Base-by-base conservation (phyloP, 345 rosid species). In the Corchorus capsularis region DNA sequence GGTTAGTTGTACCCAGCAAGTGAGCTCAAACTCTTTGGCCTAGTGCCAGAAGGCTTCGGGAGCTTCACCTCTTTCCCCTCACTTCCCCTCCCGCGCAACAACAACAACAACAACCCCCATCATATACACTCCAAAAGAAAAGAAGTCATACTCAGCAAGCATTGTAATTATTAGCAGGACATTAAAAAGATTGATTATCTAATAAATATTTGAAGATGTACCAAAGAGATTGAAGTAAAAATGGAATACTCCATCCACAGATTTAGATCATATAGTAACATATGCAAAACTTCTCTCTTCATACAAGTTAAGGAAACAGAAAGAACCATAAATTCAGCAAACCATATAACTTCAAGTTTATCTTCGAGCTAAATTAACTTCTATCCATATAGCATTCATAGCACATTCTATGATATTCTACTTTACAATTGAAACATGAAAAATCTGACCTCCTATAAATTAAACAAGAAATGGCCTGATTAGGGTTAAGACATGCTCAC, bases 401-500 rank as follows among this genome's bases (percentile, higher is more conserved):
- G 17, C 16, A 32, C 59, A 50, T 70, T 17, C 61, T 53, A 49
- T 17, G 47, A 46, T 60, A 45, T 50, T 35, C 63, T 53, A 14
- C 63, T 34, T 75, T 50, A n/a, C 52, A 8, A 61, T 20, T 9
- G 20, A 60, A 34, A 61, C 10, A 32, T 46, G 67, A 10, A 50
- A 45, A 67, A n/a, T n/a, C 49, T 10, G n/a, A 71, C 12, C 62
- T 70, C 45, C 62, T 17, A n/a, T 16, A 3, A 37, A 53, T 35
- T 53, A 53, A 47, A 54, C 14, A 53, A 53, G 16, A 53, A 70
- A 70, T 70, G 60, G 17, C 62, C 43, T 4, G 66, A 72, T 37
- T 6, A 50, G 65, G 61, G 60, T 73, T 66, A 56, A 56, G 63
- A 74, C 20, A 15, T 50, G 60, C 75, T 74, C 43, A 69, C 71